Percentiles rank a stretch among this genome's conserved stretches.
Conservation (phyloP, 306 rosid genomes). For the Lathyrus oleraceus region DNA sequence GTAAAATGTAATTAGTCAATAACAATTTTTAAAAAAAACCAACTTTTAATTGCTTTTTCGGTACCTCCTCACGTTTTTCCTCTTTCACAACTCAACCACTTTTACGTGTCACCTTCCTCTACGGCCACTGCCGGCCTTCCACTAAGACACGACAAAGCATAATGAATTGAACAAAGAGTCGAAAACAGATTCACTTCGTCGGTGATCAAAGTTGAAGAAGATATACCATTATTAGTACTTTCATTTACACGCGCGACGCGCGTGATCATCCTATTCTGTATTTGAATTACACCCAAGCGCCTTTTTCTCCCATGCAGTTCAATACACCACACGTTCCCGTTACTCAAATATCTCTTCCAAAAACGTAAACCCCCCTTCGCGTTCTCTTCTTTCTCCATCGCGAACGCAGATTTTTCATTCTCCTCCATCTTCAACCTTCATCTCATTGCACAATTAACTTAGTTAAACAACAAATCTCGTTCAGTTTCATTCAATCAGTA, state of each 20-base stretch:
- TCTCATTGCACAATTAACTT: slow-evolving; percentile 31
- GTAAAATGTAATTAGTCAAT: too few species aligned
- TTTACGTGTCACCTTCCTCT: too few species aligned
- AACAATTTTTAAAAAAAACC: too few species aligned
- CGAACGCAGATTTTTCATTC: slow-evolving; percentile 13
- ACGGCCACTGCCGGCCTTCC: too few species aligned
- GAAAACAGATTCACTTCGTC: too few species aligned
- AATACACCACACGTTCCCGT: slow-evolving; percentile 48
- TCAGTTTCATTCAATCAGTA: not conserved
- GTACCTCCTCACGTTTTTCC: too few species aligned
- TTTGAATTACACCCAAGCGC: slow-evolving; percentile 66
- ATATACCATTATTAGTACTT: not conserved
- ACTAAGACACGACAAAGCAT: too few species aligned
- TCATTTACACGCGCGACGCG: slow-evolving; percentile 35
- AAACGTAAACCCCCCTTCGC: slow-evolving; percentile 27
- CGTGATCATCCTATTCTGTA: slow-evolving; percentile 44
- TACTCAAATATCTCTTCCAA: slow-evolving; percentile 41
- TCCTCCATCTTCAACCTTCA: slow-evolving; percentile 23
- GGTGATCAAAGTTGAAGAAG: too few species aligned
- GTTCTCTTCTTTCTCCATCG: not conserved
- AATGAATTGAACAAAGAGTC: too few species aligned
- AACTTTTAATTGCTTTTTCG: too few species aligned
- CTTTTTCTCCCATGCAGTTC: slow-evolving; percentile 50
- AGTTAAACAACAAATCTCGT: not conserved
- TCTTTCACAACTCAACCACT: too few species aligned